These are phyloP conservation scores for Mortierella sp. DNA, from an alignment of 371 early-diverging fungal species.

Conservation along the genomic window DNA sequence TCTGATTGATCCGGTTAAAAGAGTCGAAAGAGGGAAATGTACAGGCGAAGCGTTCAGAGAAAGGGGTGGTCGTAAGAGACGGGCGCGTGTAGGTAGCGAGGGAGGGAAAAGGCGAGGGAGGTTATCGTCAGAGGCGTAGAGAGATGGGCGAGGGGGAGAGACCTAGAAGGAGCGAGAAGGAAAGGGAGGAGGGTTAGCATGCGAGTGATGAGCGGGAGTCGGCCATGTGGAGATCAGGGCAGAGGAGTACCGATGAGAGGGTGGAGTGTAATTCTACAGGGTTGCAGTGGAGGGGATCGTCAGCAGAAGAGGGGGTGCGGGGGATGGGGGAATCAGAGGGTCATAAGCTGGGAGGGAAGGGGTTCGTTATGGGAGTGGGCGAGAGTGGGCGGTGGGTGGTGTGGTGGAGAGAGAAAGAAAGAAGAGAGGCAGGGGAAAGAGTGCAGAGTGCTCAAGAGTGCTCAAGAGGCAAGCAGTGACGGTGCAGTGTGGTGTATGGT, in stretches of 20 bases:
- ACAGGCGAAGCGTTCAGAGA: not conserved
- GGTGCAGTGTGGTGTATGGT: not conserved
- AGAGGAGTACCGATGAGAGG: not conserved
- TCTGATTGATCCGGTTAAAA: not conserved
- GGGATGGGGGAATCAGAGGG: not conserved
- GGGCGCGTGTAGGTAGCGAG: too few relatives aligned
- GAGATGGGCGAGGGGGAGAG: not conserved
- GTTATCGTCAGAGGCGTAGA: not conserved
- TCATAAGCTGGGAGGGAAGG: constrained; percentile 16
- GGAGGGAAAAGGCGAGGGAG: too few relatives aligned
- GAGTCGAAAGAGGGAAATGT: constrained; percentile 4
- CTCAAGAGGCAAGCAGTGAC: too few relatives aligned
- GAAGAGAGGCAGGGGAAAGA: not conserved
- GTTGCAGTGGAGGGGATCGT: not conserved
- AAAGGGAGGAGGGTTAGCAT: not conserved
- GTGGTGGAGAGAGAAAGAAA: not conserved
- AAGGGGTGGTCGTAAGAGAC: not conserved
- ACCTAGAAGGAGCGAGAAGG: not conserved
- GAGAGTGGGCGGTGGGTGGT: not conserved
- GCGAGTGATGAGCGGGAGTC: too few relatives aligned
- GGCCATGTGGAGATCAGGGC: not conserved
- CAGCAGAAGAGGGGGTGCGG: not conserved
- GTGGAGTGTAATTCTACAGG: constrained; percentile 1
- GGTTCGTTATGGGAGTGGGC: constrained; percentile 1
- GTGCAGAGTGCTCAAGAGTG: too few relatives aligned